These are phyloP conservation scores for Candida verbasci DNA, from an alignment of 805 yeast genomes.

Conservation along the genomic window DNA sequence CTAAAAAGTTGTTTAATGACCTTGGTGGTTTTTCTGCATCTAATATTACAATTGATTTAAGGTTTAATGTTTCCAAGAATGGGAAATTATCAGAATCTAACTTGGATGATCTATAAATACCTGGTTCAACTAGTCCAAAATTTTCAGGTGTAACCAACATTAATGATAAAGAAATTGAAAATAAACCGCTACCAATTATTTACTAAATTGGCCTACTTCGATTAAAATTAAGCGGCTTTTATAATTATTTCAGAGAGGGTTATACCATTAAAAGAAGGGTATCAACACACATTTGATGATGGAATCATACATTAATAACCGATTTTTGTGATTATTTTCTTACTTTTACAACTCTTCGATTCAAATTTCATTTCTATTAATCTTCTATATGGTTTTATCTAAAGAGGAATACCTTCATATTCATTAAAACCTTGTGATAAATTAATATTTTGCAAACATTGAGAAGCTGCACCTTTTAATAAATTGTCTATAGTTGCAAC, in stretches of 20 bases:
- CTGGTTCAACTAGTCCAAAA: conserved; percentile 87
- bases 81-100: conserved; percentile 73
- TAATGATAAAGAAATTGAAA: not conserved
- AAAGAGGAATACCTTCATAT: conserved; percentile 89
- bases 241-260: no score
- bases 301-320: no score
- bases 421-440: conserved; percentile 86
- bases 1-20: conserved; percentile 61
- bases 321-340: no score
- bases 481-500: conserved; percentile 95
- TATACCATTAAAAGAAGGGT: no score
- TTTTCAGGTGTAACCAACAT: conserved; percentile 87
- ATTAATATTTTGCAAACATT: conserved; percentile 94
- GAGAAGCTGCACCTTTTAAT: conserved; percentile 98
- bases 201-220: no score
- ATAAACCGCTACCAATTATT: not conserved
- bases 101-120: conserved; percentile 74
- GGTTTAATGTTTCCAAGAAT: conserved; percentile 67
- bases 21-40: conserved; percentile 86
- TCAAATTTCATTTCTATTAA: conserved; percentile 12
- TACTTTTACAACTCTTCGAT: not conserved
- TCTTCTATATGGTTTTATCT: conserved; percentile 51
- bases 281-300: no score
- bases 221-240: no score
- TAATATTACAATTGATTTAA: conserved; percentile 65